Percentiles rank a stretch among this genome's conserved stretches.
phyloP scores from a whole-genome alignment of 257 asterid species.

The Fraxinus americana region DNA sequence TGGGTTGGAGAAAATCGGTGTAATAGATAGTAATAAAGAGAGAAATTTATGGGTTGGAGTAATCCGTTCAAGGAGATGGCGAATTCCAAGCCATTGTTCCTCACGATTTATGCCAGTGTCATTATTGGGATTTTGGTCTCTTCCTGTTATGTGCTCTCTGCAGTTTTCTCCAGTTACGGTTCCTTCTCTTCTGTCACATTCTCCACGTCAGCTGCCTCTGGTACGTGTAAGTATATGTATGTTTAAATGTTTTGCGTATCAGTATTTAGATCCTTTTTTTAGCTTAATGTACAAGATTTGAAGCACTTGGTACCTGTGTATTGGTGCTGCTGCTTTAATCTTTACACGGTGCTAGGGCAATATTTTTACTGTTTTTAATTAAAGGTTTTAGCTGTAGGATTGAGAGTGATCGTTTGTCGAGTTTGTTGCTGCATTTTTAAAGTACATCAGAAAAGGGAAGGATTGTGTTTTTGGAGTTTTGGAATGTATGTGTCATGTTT shows the following conservation, averaged over 20 bases:
- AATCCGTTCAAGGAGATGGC: slow-evolving; percentile 68
- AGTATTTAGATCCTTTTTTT: neutral
- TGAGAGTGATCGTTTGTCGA: neutral
- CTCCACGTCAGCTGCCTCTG: slow-evolving; percentile 39
- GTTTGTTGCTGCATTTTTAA: neutral
- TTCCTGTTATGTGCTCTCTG: slow-evolving; percentile 81
- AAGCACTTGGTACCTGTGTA: neutral
- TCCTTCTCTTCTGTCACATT: slow-evolving; percentile 46
- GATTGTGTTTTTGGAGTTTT: neutral
- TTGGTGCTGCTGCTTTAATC: neutral
- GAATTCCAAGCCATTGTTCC: slow-evolving; percentile 46
- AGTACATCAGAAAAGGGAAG: too few relatives aligned
- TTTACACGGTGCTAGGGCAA: neutral
- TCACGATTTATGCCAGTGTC: too few relatives aligned
- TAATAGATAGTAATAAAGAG: slow-evolving; percentile 30
- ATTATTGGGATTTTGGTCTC: slow-evolving; percentile 66
- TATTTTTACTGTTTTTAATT: neutral
- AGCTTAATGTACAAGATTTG: neutral
- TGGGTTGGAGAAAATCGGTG: slow-evolving; percentile 1
- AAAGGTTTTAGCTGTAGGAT: neutral
- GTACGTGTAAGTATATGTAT: neutral
- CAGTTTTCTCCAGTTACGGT: slow-evolving; percentile 61
- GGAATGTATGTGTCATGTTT: neutral
- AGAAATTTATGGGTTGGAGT: slow-evolving; percentile 45
- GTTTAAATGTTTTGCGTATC: neutral